Evolutionary conservation across 169 alveolate genomes (phyloP).

Genomic region (Cryptosporidium viatorum): DNA sequence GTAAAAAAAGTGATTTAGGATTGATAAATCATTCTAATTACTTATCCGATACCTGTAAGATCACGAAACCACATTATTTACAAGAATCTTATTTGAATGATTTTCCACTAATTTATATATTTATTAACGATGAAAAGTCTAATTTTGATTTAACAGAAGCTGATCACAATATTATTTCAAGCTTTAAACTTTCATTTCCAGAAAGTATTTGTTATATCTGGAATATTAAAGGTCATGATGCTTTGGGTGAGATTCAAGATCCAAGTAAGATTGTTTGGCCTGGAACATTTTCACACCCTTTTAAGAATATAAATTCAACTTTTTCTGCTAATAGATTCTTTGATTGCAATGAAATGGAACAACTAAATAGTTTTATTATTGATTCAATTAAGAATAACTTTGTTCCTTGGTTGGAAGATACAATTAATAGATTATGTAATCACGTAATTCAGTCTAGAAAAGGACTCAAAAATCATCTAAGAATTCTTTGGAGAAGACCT

Average conservation of each 20-base stretch:
- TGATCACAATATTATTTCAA: constrained; percentile 54
- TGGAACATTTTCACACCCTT: constrained; percentile 61
- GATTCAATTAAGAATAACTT: constrained; percentile 42
- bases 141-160: constrained; percentile 13
- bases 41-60: constrained; percentile 1
- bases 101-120: constrained; percentile 54
- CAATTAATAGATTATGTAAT: constrained; percentile 57
- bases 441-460: constrained; percentile 60
- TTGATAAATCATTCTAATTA: background rate
- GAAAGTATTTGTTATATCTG: constrained; percentile 57
- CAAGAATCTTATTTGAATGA: constrained; percentile 65
- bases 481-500: constrained; percentile 75
- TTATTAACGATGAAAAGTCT: constrained; percentile 41
- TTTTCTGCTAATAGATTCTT: constrained; percentile 24
- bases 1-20: constrained; percentile 6
- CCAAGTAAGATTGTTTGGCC: constrained; percentile 15
- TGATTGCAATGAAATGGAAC: constrained; percentile 43
- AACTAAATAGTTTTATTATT: constrained; percentile 41
- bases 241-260: background rate
- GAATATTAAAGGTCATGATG: constrained; percentile 46
- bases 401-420: constrained; percentile 58
- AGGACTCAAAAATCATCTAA: constrained; percentile 52
- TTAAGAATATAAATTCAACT: background rate
- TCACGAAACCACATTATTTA: constrained; percentile 35
- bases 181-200: constrained; percentile 57